These are phyloP conservation scores for Simplicillium sp. DNA, from an alignment of 2,329 filamentous ascomycete genomes.

Conservation along the genomic window DNA sequence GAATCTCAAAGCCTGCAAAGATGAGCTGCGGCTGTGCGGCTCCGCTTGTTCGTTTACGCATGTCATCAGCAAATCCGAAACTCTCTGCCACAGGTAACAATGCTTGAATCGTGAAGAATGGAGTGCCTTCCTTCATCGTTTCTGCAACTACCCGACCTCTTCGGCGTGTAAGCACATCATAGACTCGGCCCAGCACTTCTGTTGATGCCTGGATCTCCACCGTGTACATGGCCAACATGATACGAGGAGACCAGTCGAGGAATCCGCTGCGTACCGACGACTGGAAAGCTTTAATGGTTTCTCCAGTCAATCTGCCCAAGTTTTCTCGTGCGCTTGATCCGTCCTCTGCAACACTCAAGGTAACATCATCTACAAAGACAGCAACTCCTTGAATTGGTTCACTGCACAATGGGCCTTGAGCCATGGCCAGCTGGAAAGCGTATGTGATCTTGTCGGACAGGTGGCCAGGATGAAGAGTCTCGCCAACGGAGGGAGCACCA, in stretches of 20 bases:
- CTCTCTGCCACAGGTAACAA: slow-evolving; percentile 86
- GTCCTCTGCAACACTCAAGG: not conserved
- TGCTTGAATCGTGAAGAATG: slow-evolving; percentile 89
- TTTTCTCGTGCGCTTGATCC: slow-evolving; percentile 41
- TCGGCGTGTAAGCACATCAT: slow-evolving; percentile 92
- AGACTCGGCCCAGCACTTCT: slow-evolving; percentile 90
- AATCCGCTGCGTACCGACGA: slow-evolving; percentile 78
- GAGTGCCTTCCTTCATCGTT: slow-evolving; percentile 86
- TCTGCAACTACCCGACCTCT: slow-evolving; percentile 84
- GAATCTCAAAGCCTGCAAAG: slow-evolving; percentile 84
- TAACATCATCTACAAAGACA: slow-evolving; percentile 76
- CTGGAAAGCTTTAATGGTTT: slow-evolving; percentile 84
- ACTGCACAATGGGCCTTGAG: slow-evolving; percentile 81
- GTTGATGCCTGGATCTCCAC: slow-evolving; percentile 96
- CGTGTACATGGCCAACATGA: slow-evolving; percentile 94
- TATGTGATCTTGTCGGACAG: slow-evolving; percentile 87
- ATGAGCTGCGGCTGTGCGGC: slow-evolving; percentile 87
- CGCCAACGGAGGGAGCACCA: slow-evolving; percentile 29
- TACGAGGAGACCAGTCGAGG: slow-evolving; percentile 90
- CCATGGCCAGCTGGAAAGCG: slow-evolving; percentile 86
- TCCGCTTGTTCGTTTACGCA: slow-evolving; percentile 86
- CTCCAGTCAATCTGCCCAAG: slow-evolving; percentile 76
- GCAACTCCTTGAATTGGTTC: slow-evolving; percentile 92
- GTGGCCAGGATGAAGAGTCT: slow-evolving; percentile 50
- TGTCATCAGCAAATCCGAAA: slow-evolving; percentile 94